Evolutionary conservation across 148 eudicot species (phyloP), one percentile per base, ranked within the genome.

Genomic region (Chenopodium formosanum): DNA sequence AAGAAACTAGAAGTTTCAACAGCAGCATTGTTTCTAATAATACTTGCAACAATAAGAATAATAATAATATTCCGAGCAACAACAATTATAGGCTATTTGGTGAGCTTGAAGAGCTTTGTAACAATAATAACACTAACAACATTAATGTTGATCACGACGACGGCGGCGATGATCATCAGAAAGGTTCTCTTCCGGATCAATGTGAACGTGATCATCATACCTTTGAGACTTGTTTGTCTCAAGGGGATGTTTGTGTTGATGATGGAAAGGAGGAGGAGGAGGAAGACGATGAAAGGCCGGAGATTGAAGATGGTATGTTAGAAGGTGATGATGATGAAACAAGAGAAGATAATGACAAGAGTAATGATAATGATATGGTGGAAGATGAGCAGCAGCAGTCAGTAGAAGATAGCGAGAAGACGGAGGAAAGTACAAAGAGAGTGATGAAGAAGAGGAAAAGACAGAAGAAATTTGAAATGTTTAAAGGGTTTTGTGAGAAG

Each of bases 41-140:
- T 70, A 85, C 50, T n/a, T 48, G 19, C 50, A 79, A 14, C 34
- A 86, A 77, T 32, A 78, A 25, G 17, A 73, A 56, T 32, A 64
- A 74, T 37, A 64, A 58, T 44, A 75, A 12, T 56, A 56, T 19
- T 56, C 62, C 62, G 1, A 56, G 17, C 22, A 56, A 56, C n/a
- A 52, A 88, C 73, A 89, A 85, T 77, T 86, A 82, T 80, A 94
- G 93, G 88, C 88, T 90, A 25, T 91, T 89, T 82, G 83, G 87
- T 80, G 97, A 94, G 81, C 94, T 91, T 78, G 94, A 94, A 76
- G 90, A 89, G 29, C 85, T 94, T 31, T 92, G 86, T 53, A 90
- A 82, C 65, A 74, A 66, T 74, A 66, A 77, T 70, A 62, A 78
- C 31, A 73, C 23, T 23, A 46, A 23, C 46, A 69, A 53, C 77